Evolutionary conservation across 2,329 filamentous ascomycete genomes (phyloP).

Genomic region (Diaporthe sp.): DNA sequence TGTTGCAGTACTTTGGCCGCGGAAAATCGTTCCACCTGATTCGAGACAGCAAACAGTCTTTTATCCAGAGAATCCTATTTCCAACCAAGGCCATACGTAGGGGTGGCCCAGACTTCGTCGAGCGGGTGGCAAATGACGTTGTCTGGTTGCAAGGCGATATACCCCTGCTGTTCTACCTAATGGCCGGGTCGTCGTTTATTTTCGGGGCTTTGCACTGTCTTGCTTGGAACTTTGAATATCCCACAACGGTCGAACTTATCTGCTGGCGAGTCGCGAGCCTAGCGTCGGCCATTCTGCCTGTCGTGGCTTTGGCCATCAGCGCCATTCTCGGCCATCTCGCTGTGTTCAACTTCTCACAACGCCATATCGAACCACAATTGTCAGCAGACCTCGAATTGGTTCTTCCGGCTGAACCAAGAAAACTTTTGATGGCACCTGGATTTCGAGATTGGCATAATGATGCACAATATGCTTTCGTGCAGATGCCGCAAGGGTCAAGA

Average conservation of each 20-base stretch:
- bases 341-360: neutral
- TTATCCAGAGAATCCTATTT: neutral
- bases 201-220: conserved; percentile 16
- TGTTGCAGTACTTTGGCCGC: neutral
- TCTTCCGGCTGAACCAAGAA: neutral
- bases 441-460: no score
- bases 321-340: neutral
- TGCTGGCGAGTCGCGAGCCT: neutral
- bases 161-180: neutral
- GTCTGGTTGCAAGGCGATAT: conserved; percentile 2
- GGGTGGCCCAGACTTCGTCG: neutral
- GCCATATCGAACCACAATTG: neutral
- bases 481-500: no score
- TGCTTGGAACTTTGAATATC: conserved; percentile 8
- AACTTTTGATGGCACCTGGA: neutral
- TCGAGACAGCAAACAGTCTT: neutral
- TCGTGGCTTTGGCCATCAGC: neutral
- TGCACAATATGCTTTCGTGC: no score
- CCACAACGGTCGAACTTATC: neutral
- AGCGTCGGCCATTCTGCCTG: neutral
- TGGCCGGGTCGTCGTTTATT: neutral
- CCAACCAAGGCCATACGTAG: neutral
- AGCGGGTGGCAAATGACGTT: neutral
- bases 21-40: neutral
- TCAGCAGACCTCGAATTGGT: neutral